phyloP scores from a whole-genome alignment of 352 stramenopile genomes.

The Globisporangium mamillatum region DNA sequence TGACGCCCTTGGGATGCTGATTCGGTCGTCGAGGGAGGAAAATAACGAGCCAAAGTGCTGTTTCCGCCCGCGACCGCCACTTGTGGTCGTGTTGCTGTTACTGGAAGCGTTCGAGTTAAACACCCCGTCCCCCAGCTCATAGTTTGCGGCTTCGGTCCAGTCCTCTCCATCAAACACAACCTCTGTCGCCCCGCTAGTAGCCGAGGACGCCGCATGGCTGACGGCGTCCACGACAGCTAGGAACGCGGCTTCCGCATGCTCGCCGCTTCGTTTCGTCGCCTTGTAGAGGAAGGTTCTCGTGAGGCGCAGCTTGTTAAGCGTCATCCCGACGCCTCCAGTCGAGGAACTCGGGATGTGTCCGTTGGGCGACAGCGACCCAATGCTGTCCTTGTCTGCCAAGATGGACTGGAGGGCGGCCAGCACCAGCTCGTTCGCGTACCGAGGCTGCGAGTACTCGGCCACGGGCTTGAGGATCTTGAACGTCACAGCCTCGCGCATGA shows the following conservation, averaged over 20 bases:
- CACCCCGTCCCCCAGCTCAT: slow-evolving; percentile 27
- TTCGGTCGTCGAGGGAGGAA: slow-evolving; percentile 51
- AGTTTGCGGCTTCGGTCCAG: slow-evolving; percentile 40
- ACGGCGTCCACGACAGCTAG: slow-evolving; percentile 66
- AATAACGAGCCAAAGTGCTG: slow-evolving; percentile 47
- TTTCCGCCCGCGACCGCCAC: slow-evolving; percentile 33
- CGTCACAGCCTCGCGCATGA: slow-evolving; percentile 54
- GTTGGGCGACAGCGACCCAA: slow-evolving; percentile 15
- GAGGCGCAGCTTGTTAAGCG: slow-evolving; percentile 50
- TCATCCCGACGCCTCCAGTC: slow-evolving; percentile 23
- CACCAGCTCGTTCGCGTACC: slow-evolving; percentile 69
- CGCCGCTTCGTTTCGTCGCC: slow-evolving; percentile 59
- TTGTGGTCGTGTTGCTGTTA: slow-evolving; percentile 15
- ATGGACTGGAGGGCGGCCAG: slow-evolving; percentile 35
- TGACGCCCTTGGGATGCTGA: slow-evolving; percentile 50
- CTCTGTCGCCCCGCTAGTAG: slow-evolving; percentile 28
- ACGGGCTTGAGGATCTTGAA: slow-evolving; percentile 72
- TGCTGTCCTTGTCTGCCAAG: slow-evolving; percentile 30
- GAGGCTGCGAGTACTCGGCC: slow-evolving; percentile 63
- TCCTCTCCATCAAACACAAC: slow-evolving; percentile 52
- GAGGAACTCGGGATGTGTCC: slow-evolving; percentile 15
- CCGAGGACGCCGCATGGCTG: slow-evolving; percentile 38
- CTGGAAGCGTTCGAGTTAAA: slow-evolving; percentile 4
- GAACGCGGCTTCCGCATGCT: slow-evolving; percentile 70
- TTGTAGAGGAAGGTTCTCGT: slow-evolving; percentile 72